Conservation (phyloP, 177 flowering plant species). For the Vitis hybrid region DNA sequence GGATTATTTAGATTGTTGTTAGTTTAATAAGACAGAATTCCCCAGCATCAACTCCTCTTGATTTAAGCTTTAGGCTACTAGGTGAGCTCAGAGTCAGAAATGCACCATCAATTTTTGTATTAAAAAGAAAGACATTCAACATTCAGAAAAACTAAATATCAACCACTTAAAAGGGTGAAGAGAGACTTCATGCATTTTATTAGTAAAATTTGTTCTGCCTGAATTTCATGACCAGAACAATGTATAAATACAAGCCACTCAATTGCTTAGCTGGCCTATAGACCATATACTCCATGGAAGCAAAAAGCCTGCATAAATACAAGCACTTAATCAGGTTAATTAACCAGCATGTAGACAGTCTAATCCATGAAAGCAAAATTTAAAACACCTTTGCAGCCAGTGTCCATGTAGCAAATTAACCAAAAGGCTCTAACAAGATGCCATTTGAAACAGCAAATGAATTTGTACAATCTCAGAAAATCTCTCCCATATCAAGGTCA, state of each 20-base stretch:
- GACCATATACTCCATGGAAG: no score
- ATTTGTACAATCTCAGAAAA: neutral
- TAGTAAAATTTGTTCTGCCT: neutral
- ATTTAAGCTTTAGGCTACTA: no score
- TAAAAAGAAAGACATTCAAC: no score
- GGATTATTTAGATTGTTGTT: no score
- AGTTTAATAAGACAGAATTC: no score
- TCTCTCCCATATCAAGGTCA: neutral
- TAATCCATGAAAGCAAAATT: neutral
- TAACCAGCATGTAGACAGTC: neutral
- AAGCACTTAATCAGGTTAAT: neutral
- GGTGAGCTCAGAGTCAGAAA: no score
- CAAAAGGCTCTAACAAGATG: neutral
- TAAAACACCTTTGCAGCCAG: neutral
- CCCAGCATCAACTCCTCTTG: no score
- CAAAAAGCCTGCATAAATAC: no score
- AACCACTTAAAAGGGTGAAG: no score
- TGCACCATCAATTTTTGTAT: no score
- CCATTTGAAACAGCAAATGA: neutral
- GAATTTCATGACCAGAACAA: constrained; percentile 2
- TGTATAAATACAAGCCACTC: neutral
- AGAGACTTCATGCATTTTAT: no score
- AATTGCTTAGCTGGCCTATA: neutral
- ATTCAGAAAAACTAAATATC: no score
- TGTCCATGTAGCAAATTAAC: neutral